phyloP scores from a whole-genome alignment of 2,329 filamentous ascomycete genomes.

The Cercospora citrullina region DNA sequence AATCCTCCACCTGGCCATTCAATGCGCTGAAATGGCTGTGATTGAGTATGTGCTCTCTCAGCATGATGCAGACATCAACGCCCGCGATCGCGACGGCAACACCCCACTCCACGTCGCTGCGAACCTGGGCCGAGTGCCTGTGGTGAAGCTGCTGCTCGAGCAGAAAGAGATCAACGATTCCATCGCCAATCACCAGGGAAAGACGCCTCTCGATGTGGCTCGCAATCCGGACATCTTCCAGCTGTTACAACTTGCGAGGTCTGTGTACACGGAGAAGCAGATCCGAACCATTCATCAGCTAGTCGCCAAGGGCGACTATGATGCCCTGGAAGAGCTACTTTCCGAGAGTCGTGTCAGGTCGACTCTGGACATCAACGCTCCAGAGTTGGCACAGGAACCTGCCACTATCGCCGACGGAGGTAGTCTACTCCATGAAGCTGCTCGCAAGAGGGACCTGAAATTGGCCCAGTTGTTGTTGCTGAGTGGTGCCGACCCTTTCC shows the following conservation, averaged over 20 bases:
- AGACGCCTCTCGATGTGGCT: constrained; percentile 82
- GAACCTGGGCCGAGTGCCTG: constrained; percentile 71
- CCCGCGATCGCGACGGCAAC: constrained; percentile 87
- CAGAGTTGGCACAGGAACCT: constrained; percentile 81
- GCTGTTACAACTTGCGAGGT: constrained; percentile 84
- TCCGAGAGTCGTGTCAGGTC: constrained; percentile 84
- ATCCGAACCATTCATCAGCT: constrained; percentile 80
- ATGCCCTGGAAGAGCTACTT: constrained; percentile 72
- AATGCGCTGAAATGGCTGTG: constrained; percentile 89
- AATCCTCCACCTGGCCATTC: constrained; percentile 88
- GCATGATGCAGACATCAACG: constrained; percentile 69
- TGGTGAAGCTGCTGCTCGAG: constrained; percentile 82
- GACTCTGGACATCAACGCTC: constrained; percentile 86
- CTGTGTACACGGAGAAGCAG: constrained; percentile 84
- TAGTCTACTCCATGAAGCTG: constrained; percentile 89
- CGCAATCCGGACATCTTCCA: constrained; percentile 95
- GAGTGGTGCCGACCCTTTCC: constrained; percentile 94
- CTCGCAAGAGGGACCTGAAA: constrained; percentile 79
- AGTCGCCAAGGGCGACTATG: constrained; percentile 71
- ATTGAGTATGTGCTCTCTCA: constrained; percentile 90
- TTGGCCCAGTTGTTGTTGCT: constrained; percentile 88
- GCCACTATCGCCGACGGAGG: constrained; percentile 79
- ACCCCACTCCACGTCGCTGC: constrained; percentile 89
- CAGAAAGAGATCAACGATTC: constrained; percentile 85
- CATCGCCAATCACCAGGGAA: constrained; percentile 78